Conservation (phyloP, 768 basidiomycete genomes). For the Leccinellum albellum region DNA sequence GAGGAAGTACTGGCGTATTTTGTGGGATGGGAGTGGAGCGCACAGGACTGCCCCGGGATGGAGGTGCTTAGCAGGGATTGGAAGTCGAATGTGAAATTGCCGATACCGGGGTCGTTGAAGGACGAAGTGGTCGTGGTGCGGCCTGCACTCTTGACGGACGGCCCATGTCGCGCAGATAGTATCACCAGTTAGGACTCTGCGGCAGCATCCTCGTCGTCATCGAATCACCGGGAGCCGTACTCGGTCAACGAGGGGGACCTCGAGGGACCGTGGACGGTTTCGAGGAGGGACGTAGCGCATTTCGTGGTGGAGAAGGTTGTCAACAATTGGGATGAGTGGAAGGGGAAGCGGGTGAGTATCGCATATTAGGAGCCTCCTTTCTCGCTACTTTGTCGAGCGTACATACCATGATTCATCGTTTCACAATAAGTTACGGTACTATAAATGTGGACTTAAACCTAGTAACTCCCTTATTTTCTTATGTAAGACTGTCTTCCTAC, state of each 20-base stretch:
- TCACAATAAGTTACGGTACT: no score
- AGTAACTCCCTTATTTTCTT: no score
- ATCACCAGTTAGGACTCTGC: neutral
- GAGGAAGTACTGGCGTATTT: conserved; percentile 50
- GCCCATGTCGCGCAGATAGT: conserved; percentile 37
- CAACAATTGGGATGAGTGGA: conserved; percentile 50
- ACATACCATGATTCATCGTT: no score
- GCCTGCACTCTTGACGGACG: conserved; percentile 58
- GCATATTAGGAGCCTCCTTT: conserved; percentile 40
- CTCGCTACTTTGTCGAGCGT: neutral
- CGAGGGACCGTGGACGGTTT: conserved; percentile 44
- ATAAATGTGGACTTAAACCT: no score
- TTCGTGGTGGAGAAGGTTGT: conserved; percentile 51
- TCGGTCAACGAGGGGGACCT: conserved; percentile 42
- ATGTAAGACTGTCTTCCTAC: no score
- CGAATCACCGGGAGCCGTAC: conserved; percentile 33
- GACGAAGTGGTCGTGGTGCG: conserved; percentile 43
- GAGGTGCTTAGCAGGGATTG: conserved; percentile 46
- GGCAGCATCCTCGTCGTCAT: conserved; percentile 9
- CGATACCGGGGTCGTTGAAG: conserved; percentile 41
- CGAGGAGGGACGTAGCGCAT: conserved; percentile 62
- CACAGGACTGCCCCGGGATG: conserved; percentile 37
- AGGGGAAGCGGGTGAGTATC: conserved; percentile 47
- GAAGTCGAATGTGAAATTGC: conserved; percentile 36
- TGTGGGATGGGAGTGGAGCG: conserved; percentile 51